Evolutionary conservation across 2,329 filamentous ascomycete genomes (phyloP).

Genomic region (Colletotrichum paranaense): DNA sequence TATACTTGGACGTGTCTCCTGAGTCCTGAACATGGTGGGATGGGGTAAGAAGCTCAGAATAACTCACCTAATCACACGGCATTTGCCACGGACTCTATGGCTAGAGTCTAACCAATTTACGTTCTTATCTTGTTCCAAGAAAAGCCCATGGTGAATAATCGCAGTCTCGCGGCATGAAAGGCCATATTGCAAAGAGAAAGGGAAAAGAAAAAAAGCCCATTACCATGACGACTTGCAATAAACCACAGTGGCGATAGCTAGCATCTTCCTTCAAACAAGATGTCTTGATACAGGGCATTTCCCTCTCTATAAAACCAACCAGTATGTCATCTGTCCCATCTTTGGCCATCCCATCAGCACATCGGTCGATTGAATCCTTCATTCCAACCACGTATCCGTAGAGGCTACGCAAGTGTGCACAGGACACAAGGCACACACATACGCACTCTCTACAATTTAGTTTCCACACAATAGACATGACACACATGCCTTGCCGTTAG

Average conservation of each 20-base stretch:
- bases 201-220: background rate
- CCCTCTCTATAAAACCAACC: constrained; percentile 2
- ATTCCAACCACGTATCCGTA: background rate
- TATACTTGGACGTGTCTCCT: background rate
- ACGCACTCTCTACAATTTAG: background rate
- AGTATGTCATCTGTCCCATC: constrained; percentile 31
- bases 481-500: background rate
- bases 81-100: background rate
- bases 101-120: background rate
- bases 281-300: background rate
- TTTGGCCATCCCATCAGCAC: constrained; percentile 23
- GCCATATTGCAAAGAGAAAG: background rate
- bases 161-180: background rate
- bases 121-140: background rate
- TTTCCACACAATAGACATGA: background rate
- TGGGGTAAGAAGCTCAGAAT: background rate
- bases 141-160: background rate
- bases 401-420: background rate
- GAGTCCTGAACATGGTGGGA: background rate
- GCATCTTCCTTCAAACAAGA: background rate
- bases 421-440: constrained; percentile 1
- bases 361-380: constrained; percentile 16
- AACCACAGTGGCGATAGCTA: background rate
- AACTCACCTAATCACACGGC: background rate
- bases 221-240: background rate